Percentiles rank a stretch among this genome's conserved stretches.
phyloP scores from a whole-genome alignment of 805 yeast genomes.

The Lachancea lanzarotensis region DNA sequence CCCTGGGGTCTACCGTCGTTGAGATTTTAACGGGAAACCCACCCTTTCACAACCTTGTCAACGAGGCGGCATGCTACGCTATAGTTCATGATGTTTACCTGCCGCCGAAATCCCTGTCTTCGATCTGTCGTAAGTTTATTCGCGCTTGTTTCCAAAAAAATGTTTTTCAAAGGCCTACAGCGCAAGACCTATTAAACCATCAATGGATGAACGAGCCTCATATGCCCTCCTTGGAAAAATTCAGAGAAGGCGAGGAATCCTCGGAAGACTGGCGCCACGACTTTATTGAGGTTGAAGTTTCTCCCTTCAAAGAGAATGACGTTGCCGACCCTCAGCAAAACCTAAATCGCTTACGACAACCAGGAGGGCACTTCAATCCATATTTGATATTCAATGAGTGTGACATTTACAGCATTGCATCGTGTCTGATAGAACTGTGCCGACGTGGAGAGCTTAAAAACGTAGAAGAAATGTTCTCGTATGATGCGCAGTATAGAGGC shows the following conservation, averaged over 20 bases:
- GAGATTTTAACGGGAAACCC: slow-evolving; percentile 84
- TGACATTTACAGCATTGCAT: slow-evolving; percentile 12
- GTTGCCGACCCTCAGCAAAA: slow-evolving; percentile 2
- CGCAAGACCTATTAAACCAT: slow-evolving; percentile 56
- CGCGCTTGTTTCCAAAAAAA: slow-evolving; percentile 62
- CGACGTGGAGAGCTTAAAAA: background rate
- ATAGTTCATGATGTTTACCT: slow-evolving; percentile 36
- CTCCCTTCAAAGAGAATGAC: slow-evolving; percentile 12
- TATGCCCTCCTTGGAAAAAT: slow-evolving; percentile 18
- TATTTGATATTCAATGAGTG: slow-evolving; percentile 12
- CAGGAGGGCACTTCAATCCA: slow-evolving; percentile 4
- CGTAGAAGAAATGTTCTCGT: slow-evolving; percentile 15
- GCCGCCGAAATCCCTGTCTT: slow-evolving; percentile 32
- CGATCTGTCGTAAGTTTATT: slow-evolving; percentile 64
- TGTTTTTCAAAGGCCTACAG: slow-evolving; percentile 60
- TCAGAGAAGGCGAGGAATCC: slow-evolving; percentile 21
- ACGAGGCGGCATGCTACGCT: slow-evolving; percentile 32
- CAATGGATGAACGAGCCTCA: slow-evolving; percentile 34
- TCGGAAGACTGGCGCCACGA: slow-evolving; percentile 26
- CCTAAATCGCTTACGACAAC: slow-evolving; percentile 1
- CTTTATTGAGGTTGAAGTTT: slow-evolving; percentile 20
- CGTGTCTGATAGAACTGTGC: slow-evolving; percentile 11
- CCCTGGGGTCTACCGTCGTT: slow-evolving; percentile 88
- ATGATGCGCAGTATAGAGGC: slow-evolving; percentile 18
- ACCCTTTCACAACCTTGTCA: slow-evolving; percentile 61